Evolutionary conservation across 257 asterid genomes (phyloP).

Genomic region (Solanum clarkiae): DNA sequence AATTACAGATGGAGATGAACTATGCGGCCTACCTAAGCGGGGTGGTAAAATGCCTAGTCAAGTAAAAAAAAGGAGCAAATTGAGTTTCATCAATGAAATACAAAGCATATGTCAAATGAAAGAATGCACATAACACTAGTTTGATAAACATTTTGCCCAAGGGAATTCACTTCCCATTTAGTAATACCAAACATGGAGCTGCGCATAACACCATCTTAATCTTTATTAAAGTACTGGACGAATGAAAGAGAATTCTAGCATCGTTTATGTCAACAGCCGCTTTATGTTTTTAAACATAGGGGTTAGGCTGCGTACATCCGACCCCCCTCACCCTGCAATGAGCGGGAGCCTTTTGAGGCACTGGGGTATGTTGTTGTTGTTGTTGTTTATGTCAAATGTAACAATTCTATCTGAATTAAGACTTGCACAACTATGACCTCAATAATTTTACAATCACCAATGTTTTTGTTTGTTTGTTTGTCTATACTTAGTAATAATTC

Average conservation of each 20-base stretch:
- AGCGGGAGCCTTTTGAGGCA: no score
- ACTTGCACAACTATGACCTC: neutral
- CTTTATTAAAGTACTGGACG: neutral
- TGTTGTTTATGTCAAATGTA: neutral
- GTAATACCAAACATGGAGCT: neutral
- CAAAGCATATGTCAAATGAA: no score
- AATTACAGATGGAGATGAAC: conserved; percentile 57
- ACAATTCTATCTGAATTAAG: neutral
- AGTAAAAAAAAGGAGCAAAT: conserved; percentile 1
- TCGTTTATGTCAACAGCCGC: neutral
- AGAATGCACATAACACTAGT: neutral
- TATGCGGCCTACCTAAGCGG: conserved; percentile 36
- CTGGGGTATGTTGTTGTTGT: no score
- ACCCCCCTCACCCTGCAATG: no score
- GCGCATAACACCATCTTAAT: neutral
- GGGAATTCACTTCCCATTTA: neutral
- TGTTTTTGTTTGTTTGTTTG: neutral
- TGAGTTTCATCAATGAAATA: neutral
- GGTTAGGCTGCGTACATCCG: no score
- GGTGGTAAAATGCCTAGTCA: conserved; percentile 38
- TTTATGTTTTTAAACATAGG: no score
- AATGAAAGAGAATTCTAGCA: neutral
- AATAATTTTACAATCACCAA: neutral
- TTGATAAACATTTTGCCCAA: neutral
- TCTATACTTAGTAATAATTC: neutral